phyloP scores from a whole-genome alignment of 2,329 filamentous ascomycete genomes.

The Hirsutella minnesotensis region DNA sequence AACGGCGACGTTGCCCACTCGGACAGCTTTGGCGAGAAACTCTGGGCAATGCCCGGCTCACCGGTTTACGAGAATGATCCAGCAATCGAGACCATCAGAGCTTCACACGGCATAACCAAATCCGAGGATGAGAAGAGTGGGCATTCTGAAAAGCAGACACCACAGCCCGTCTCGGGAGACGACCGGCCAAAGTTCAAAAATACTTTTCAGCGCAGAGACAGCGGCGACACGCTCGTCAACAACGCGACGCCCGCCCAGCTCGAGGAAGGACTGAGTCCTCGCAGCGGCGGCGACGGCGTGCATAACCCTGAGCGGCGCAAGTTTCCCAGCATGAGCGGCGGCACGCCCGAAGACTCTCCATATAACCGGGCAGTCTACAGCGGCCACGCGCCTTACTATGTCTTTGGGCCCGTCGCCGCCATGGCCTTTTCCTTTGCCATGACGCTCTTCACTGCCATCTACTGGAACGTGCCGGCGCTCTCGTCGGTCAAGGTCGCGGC shows the following conservation, averaged over 20 bases:
- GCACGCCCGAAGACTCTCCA: constrained; percentile 19
- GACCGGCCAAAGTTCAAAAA: not conserved
- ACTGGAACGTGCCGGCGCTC: constrained; percentile 38
- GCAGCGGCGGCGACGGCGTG: not conserved
- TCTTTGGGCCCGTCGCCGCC: constrained; percentile 33
- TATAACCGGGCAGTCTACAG: constrained; percentile 45
- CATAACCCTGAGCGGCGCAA: not conserved
- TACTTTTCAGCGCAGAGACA: not conserved
- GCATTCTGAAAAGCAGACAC: too few species aligned
- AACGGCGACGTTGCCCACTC: constrained; percentile 28
- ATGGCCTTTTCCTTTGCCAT: constrained; percentile 35
- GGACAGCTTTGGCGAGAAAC: constrained; percentile 1
- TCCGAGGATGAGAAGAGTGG: too few species aligned
- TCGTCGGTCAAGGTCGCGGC: constrained; percentile 34
- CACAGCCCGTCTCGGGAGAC: not conserved
- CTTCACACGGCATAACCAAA: too few species aligned
- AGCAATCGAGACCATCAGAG: too few species aligned
- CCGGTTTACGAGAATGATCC: too few species aligned
- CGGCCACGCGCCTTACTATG: constrained; percentile 34
- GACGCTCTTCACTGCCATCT: constrained; percentile 32
- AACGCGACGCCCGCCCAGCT: not conserved
- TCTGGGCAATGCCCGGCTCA: not conserved
- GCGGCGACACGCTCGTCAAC: not conserved
- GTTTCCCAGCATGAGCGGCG: not conserved
- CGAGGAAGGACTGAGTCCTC: not conserved